These are phyloP conservation scores for Candida morakotiae DNA, from an alignment of 805 yeast species.

Conservation along the genomic window DNA sequence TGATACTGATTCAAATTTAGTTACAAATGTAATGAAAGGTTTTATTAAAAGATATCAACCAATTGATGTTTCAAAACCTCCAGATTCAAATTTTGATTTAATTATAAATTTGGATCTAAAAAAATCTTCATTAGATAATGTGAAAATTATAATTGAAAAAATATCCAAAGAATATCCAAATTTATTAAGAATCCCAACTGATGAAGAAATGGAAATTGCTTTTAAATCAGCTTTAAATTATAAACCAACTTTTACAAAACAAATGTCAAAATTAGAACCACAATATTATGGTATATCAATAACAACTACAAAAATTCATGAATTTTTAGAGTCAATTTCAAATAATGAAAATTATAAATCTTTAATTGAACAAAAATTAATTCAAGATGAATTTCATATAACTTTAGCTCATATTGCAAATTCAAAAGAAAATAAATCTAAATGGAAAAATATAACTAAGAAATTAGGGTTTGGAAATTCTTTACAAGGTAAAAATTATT, in stretches of 20 bases:
- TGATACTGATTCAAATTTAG: constrained; percentile 43
- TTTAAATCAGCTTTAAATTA: constrained; percentile 50
- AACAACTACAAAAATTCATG: constrained; percentile 13
- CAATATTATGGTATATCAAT: constrained; percentile 9
- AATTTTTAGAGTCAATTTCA: constrained; percentile 6
- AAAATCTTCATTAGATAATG: constrained; percentile 41
- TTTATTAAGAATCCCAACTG: constrained; percentile 38
- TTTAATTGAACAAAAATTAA: constrained; percentile 26
- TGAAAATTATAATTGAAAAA: constrained; percentile 35
- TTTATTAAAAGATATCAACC: constrained; percentile 70
- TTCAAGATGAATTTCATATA: constrained; percentile 60
- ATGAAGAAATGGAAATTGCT: constrained; percentile 42
- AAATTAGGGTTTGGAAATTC: constrained; percentile 9
- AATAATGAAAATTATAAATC: constrained; percentile 15
- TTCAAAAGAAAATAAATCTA: constrained; percentile 13
- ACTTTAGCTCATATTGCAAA: constrained; percentile 52
- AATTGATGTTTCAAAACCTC: constrained; percentile 40
- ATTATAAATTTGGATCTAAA: constrained; percentile 54
- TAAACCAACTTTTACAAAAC: constrained; percentile 46
- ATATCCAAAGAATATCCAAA: constrained; percentile 42
- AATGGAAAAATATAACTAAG: constrained; percentile 15
- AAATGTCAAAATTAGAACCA: constrained; percentile 16
- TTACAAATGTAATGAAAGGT: constrained; percentile 65
- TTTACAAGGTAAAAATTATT: constrained; percentile 10
- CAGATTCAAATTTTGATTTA: constrained; percentile 66